Conservation (phyloP, 371 early-diverging fungal species). For the Apophysomyces trapeziformis region DNA sequence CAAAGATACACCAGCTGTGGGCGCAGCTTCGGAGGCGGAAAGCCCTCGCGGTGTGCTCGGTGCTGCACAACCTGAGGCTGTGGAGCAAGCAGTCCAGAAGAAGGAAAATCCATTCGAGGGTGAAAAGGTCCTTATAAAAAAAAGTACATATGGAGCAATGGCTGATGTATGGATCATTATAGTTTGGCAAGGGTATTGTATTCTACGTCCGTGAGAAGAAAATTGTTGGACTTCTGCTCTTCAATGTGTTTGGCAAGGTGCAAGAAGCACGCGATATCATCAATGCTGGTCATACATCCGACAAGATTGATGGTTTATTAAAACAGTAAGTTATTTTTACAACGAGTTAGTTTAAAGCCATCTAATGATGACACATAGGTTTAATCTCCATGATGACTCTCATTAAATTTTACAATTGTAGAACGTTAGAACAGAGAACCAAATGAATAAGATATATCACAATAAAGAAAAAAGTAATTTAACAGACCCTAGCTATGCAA, state of each 20-base stretch:
- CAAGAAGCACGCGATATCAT: conserved; percentile 75
- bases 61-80: conserved; percentile 27
- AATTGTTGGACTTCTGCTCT: conserved; percentile 71
- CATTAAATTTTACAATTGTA: neutral
- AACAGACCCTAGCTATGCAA: no score
- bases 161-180: conserved; percentile 27
- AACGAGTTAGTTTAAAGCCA: neutral
- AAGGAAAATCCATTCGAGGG: conserved; percentile 27
- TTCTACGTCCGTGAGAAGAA: conserved; percentile 69
- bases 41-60: conserved; percentile 37
- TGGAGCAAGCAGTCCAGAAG: conserved; percentile 37
- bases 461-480: no score
- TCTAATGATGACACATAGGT: neutral
- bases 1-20: conserved; percentile 52
- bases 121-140: conserved; percentile 29
- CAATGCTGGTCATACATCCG: conserved; percentile 46
- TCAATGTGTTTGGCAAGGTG: conserved; percentile 74
- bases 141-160: neutral
- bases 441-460: no score
- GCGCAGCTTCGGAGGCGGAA: conserved; percentile 41
- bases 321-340: conserved; percentile 35
- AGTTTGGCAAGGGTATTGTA: conserved; percentile 75
- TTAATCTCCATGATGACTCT: neutral
- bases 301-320: conserved; percentile 48
- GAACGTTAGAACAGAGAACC: no score